phyloP scores from a whole-genome alignment of 768 basidiomycete species.

The Russula ochroleuca region DNA sequence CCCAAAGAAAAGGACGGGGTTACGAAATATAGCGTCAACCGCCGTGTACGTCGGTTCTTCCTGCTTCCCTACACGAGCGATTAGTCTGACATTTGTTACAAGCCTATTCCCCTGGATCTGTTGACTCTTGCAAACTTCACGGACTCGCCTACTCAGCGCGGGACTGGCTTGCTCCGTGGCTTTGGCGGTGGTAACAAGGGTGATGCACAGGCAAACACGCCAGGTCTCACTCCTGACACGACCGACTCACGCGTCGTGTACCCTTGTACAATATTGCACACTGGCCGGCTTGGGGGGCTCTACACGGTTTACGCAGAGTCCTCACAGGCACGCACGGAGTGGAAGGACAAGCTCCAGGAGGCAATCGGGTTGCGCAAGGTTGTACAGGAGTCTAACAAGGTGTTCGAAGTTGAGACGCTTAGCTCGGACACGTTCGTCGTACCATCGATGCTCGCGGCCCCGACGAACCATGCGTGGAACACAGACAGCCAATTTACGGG shows the following conservation, averaged over 20 bases:
- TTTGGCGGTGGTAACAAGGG: constrained; percentile 39
- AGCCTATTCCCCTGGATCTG: constrained; percentile 93
- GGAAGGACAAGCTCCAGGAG: constrained; percentile 87
- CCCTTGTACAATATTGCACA: constrained; percentile 87
- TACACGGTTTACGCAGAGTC: constrained; percentile 88
- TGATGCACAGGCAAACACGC: constrained; percentile 29
- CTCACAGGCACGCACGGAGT: constrained; percentile 67
- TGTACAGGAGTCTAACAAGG: constrained; percentile 91
- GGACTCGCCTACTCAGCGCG: constrained; percentile 72
- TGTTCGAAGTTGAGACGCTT: constrained; percentile 88
- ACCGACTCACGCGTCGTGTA: constrained; percentile 73
- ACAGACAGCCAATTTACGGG: constrained; percentile 71
- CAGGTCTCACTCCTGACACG: constrained; percentile 39
- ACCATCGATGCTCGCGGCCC: constrained; percentile 51
- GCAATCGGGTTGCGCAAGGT: constrained; percentile 79
- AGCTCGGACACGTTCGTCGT: constrained; percentile 86
- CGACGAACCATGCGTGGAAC: constrained; percentile 50
- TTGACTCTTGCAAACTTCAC: constrained; percentile 80
- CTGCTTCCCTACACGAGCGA: not conserved
- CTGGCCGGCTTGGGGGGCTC: constrained; percentile 80
- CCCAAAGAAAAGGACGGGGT: constrained; percentile 71
- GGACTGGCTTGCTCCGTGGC: constrained; percentile 66
- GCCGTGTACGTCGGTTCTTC: constrained; percentile 51
- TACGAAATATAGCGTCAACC: constrained; percentile 74
- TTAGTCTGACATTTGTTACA: constrained; percentile 6